Base-by-base conservation (phyloP, 2,329 filamentous ascomycete genomes). In the Teratosphaeria viscida region DNA sequence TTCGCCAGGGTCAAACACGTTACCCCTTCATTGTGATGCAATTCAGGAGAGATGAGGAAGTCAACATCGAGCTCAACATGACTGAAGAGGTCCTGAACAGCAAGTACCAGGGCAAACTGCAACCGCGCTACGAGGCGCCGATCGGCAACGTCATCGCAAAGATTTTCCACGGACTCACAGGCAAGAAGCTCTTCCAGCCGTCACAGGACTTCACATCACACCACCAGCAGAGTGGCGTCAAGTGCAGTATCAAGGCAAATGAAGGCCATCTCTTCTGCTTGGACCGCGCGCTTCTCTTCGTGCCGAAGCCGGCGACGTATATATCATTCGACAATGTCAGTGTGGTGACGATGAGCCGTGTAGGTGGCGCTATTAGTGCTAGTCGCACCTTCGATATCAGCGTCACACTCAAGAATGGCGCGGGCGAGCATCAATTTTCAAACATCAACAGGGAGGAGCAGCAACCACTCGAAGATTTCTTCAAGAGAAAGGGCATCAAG, bases 1-100 rank as follows among this genome's bases (percentile, higher is more conserved):
- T 99, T 63, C 88, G 95, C 63, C 94, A 99, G 78, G 94, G 94
- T 68, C 94, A 99, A 77, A 99, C 94, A 11, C 85, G 94, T 69
- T 99, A 99, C 73, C 94, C 94, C 8, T 99, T 99, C 79, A 82
- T 99, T 64, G 94, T 99, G 57, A 99, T 99, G 92, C 94, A 99
- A 71, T 90, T 96, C 74, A 97, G 97, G 81, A 87, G 91, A 67
- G 94, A 99, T 67, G 94, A 99, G 71, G 94, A 99, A 76, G 91
- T 96, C 35, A 92, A 90, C 52, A 88, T 99, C 62, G 94, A 97
- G 72, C 81, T 99, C 57, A 99, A 99, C 77, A 90, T 99, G 77
- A 91, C 91, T 56, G 90, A 96, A 71, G 90, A 95, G 61, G 81
- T 92, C 67, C 81, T 96, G 64, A 84, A 92, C 68, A 82, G 83